phyloP scores from a whole-genome alignment of 2,329 filamentous ascomycete genomes.

The Apiospora marii region DNA sequence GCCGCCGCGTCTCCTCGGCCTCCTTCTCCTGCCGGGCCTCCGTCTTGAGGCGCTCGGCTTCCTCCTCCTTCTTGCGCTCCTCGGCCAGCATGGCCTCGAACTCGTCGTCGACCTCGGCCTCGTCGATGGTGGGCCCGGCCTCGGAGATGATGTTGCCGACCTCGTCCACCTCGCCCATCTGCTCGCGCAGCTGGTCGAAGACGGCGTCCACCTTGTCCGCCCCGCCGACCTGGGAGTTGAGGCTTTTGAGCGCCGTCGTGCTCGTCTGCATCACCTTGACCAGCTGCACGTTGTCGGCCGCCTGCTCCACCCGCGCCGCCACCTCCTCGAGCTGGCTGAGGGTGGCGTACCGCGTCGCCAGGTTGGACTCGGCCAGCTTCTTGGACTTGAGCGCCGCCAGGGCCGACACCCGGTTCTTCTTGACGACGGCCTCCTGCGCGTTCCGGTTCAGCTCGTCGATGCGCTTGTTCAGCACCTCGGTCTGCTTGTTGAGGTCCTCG shows the following conservation, averaged over 20 bases:
- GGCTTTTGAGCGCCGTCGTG: conserved; percentile 71
- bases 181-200: conserved; percentile 76
- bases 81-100: conserved; percentile 76
- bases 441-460: conserved; percentile 69
- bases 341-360: conserved; percentile 75
- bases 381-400: conserved; percentile 82
- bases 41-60: conserved; percentile 49
- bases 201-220: conserved; percentile 78
- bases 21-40: conserved; percentile 54
- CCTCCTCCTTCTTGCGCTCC: conserved; percentile 61
- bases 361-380: conserved; percentile 79
- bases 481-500: conserved; percentile 76
- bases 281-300: conserved; percentile 83
- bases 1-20: conserved; percentile 56
- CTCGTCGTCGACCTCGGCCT: conserved; percentile 87
- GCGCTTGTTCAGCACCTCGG: conserved; percentile 70
- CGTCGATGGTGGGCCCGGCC: conserved; percentile 68
- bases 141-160: conserved; percentile 80
- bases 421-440: conserved; percentile 74
- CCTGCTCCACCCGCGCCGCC: conserved; percentile 83
- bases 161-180: conserved; percentile 86
- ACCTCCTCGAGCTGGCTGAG: conserved; percentile 85
- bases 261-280: conserved; percentile 84
- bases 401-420: conserved; percentile 78
- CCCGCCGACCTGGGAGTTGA: conserved; percentile 83